phyloP scores from a whole-genome alignment of 2,329 filamentous ascomycete species.

The Dothideomycetes sp. region DNA sequence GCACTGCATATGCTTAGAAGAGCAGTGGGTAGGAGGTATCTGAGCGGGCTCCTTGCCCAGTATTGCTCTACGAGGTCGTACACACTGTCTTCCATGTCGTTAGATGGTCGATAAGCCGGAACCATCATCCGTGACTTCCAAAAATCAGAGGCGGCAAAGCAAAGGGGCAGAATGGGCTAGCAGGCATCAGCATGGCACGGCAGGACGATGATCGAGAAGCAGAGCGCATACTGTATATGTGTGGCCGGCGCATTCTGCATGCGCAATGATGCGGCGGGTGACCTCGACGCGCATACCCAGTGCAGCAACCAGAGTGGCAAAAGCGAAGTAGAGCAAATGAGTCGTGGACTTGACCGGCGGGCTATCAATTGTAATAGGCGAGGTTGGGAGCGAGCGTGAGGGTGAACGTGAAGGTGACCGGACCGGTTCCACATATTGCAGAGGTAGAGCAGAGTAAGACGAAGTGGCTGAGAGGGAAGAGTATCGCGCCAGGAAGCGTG shows the following conservation, averaged over 20 bases:
- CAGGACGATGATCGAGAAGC: too few species aligned
- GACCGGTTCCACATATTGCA: too few species aligned
- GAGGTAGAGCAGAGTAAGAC: conserved; percentile 17
- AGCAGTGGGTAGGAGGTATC: conserved; percentile 27
- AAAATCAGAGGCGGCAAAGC: conserved; percentile 17
- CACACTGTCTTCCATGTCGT: conserved; percentile 10
- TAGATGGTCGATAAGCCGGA: too few species aligned
- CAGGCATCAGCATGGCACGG: too few species aligned
- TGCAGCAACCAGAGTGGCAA: conserved; percentile 18
- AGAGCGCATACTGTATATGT: conserved; percentile 13
- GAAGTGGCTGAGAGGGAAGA: conserved; percentile 5
- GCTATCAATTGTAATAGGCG: too few species aligned
- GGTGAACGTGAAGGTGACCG: background rate
- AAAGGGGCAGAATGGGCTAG: conserved; percentile 21
- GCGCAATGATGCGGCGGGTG: conserved; percentile 27
- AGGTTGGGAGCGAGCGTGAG: too few species aligned
- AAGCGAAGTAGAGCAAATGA: too few species aligned
- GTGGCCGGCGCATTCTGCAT: conserved; percentile 30
- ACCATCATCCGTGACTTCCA: conserved; percentile 13
- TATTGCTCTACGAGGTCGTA: conserved; percentile 21
- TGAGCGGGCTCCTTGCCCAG: conserved; percentile 23
- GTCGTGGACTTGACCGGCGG: too few species aligned
- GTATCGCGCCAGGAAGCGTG: conserved; percentile 27
- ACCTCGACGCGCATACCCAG: conserved; percentile 25
- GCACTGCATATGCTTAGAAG: conserved; percentile 29